phyloP scores from a whole-genome alignment of 305 asterid genomes.

The Fraxinus paxiana region DNA sequence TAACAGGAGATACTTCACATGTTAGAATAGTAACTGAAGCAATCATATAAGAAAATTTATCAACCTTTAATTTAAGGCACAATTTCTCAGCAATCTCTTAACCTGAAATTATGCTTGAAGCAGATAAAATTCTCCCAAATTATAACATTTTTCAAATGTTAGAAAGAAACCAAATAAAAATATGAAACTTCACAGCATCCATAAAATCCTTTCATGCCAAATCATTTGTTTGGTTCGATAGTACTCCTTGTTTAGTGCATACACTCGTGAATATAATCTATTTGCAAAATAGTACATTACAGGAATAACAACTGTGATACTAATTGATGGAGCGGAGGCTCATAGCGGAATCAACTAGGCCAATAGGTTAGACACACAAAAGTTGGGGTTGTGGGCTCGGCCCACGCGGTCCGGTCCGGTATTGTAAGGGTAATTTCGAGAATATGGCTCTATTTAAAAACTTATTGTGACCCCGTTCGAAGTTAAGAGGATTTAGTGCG shows the following conservation, averaged over 20 bases:
- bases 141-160: not conserved
- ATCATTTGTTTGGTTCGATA: not conserved
- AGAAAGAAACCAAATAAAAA: not conserved
- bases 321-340: not conserved
- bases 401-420: not conserved
- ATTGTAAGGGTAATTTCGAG: not conserved
- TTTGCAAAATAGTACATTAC: not conserved
- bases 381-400: not conserved
- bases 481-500: not conserved
- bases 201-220: not conserved
- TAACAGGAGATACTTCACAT: not conserved
- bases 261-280: not conserved
- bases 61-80: not conserved
- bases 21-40: not conserved
- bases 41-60: not conserved
- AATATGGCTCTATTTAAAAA: not conserved
- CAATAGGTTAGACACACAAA: not conserved
- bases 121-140: not conserved
- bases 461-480: not conserved
- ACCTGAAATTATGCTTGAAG: not conserved
- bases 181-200: not conserved
- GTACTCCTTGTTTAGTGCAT: not conserved
- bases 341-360: not conserved
- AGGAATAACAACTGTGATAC: not conserved
- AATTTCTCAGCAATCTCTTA: not conserved